These are phyloP conservation scores for Vaccinium myrtillus DNA, from an alignment of 148 eudicot species.

Conservation along the genomic window DNA sequence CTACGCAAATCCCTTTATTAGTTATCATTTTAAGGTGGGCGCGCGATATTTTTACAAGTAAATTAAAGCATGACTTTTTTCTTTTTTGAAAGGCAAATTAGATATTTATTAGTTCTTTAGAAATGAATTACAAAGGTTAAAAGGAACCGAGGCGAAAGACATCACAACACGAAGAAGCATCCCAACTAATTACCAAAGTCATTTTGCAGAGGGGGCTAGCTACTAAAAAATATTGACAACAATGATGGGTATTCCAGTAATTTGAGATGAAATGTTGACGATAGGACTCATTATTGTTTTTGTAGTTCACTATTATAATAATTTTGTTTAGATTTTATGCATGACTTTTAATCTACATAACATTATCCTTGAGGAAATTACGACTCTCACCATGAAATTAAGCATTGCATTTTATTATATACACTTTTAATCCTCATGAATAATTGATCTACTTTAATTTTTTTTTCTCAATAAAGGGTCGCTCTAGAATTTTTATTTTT, in stretches of 20 bases:
- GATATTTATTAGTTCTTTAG: too few relatives aligned
- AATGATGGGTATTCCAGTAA: not conserved
- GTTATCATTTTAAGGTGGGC: not conserved
- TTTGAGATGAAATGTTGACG: not conserved
- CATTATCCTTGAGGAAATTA: not conserved
- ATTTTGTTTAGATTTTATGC: not conserved
- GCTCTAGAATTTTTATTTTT: not conserved
- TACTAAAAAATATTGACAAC: not conserved
- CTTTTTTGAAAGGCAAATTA: too few relatives aligned
- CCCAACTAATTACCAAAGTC: not conserved
- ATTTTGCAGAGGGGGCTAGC: not conserved
- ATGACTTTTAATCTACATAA: not conserved
- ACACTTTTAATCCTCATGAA: not conserved
- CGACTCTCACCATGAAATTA: not conserved
- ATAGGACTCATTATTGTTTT: not conserved
- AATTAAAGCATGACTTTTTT: not conserved
- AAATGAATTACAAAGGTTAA: too few relatives aligned
- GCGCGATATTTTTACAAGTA: not conserved
- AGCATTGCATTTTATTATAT: not conserved
- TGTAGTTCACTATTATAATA: not conserved
- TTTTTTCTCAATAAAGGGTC: not conserved
- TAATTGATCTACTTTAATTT: not conserved
- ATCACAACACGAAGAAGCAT: too few relatives aligned
- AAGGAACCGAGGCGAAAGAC: too few relatives aligned
- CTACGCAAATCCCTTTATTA: not conserved